Base-by-base conservation (phyloP, 1,284 basidiomycete species). In the Leccinum pallidistipes region DNA sequence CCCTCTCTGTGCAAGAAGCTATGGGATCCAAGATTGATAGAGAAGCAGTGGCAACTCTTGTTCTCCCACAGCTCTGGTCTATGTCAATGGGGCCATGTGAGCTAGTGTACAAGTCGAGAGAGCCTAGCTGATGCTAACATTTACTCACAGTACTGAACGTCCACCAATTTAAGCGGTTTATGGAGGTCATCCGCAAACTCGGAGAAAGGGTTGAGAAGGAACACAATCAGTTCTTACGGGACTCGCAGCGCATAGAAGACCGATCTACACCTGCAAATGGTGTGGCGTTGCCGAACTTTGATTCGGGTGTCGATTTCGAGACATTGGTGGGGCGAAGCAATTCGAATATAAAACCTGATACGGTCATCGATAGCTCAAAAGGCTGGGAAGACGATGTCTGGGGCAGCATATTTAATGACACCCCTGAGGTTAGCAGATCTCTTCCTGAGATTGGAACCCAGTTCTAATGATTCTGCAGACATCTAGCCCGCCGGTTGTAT, bases 11-110 rank as follows among this genome's bases (percentile, higher is more conserved):
- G 0, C 95, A 99, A 77, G 96, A 98, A 76, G 93, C 92, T 3
- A 97, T 98, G 94, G 94, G 95, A 2, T 84, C 87, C 68, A 99
- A 98, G 74, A 91, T 98, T 4, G 95, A 98, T 67, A 84, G 95
- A 52, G 95, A 98, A 76, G 94, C 95, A 4, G 91, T 98, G 16
- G 97, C 97, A 0, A 97, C 92, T 0, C 82, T 96, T 38, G 94
- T 98, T 14, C 80, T 98, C 16, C 95, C 95, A 12, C 96, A 98
- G 68, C 79, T 98, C 9, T 98, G 95, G 95, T 82, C 89, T 1
- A 97, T 98, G 94, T 95, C 92, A 1, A 96, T 97, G 78, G 95
- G 95, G n/a, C 95, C 95, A 57, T 74, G 92, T 94, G 72, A 70
- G 91, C 81, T 21, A 34, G 12, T 53, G 29, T 49, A 36, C 24